Evolutionary conservation across 306 rosid species (phyloP).

Genomic region (Spatholobus suberectus): DNA sequence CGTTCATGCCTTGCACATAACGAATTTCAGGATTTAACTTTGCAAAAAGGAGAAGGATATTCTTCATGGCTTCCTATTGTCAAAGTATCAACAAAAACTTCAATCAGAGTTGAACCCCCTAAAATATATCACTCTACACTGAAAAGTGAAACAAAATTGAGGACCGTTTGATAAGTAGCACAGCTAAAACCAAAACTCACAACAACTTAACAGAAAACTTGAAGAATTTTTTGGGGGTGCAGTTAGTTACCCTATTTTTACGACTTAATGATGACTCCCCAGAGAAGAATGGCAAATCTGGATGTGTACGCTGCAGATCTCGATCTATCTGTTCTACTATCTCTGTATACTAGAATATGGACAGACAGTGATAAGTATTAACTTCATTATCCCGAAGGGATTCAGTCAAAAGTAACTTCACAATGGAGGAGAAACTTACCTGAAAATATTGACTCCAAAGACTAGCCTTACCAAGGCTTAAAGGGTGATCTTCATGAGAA

Average conservation of each 20-base stretch:
- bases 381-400: conserved; percentile 23
- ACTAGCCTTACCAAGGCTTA: conserved; percentile 74
- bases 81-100: conserved; percentile 29
- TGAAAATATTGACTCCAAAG: conserved; percentile 72
- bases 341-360: conserved; percentile 65
- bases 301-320: conserved; percentile 81
- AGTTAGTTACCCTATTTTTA: conserved; percentile 68
- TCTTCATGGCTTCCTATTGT: conserved; percentile 83
- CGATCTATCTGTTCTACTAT: conserved; percentile 81
- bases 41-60: conserved; percentile 75
- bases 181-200: conserved; percentile 12
- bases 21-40: conserved; percentile 81
- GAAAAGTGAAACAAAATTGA: not conserved
- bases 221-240: not conserved
- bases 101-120: not conserved
- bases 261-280: conserved; percentile 68
- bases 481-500: conserved; percentile 83
- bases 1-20: conserved; percentile 94
- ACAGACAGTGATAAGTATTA: conserved; percentile 18
- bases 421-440: conserved; percentile 54
- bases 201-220: conserved; percentile 7
- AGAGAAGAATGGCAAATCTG: conserved; percentile 77
- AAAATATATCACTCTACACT: not conserved
- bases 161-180: not conserved
- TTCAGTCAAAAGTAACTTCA: conserved; percentile 17